These are phyloP conservation scores for Schizothecium vesticola DNA, from an alignment of 495 filamentous ascomycete genomes.

Conservation along the genomic window DNA sequence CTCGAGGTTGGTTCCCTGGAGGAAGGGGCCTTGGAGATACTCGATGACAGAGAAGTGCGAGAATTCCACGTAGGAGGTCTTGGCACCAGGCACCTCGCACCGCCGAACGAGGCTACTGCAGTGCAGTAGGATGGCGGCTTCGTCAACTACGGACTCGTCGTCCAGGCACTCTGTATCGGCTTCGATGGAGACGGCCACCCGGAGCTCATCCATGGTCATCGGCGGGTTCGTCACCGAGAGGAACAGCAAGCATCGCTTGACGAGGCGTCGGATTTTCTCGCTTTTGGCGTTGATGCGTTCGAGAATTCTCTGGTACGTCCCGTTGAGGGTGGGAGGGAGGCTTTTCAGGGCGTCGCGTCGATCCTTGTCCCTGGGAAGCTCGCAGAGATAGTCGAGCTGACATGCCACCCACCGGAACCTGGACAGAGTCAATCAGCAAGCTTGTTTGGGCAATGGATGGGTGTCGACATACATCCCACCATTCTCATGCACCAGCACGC, in stretches of 20 bases:
- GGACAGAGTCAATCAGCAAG: background rate
- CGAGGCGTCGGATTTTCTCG: background rate
- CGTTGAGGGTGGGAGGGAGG: slow-evolving; percentile 29
- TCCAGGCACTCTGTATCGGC: background rate
- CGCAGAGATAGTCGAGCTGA: slow-evolving; percentile 36
- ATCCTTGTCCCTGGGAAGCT: slow-evolving; percentile 25
- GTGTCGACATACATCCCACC: background rate
- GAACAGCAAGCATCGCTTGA: background rate
- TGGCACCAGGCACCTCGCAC: background rate
- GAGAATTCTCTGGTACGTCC: slow-evolving; percentile 34
- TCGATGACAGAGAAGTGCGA: slow-evolving; percentile 6
- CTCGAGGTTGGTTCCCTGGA: background rate
- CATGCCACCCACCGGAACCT: slow-evolving; percentile 42
- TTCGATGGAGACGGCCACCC: slow-evolving; percentile 7
- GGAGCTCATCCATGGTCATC: slow-evolving; percentile 2
- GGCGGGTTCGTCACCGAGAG: background rate
- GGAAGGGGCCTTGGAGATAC: background rate
- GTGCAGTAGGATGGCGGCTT: background rate
- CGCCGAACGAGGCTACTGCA: slow-evolving; percentile 7
- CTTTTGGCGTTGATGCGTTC: slow-evolving; percentile 4
- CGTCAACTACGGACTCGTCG: background rate
- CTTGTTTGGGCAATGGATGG: background rate
- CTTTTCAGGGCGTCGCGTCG: slow-evolving; percentile 26
- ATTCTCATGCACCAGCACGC: background rate
- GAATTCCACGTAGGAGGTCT: background rate